phyloP scores from a whole-genome alignment of 2,329 filamentous ascomycete species.

The Elsinoe batatas region DNA sequence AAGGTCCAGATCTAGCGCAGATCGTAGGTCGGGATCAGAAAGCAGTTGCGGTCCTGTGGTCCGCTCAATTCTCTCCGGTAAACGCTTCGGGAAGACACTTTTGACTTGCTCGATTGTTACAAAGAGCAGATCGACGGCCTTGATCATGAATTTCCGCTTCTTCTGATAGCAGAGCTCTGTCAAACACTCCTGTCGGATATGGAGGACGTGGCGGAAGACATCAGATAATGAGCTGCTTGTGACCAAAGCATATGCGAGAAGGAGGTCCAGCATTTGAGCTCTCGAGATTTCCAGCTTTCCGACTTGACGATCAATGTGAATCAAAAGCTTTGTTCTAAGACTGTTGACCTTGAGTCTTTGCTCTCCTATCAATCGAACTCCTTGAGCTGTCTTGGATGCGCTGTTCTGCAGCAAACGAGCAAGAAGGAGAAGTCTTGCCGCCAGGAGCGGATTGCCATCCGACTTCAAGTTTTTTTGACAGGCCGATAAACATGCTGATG shows the following conservation, averaged over 20 bases:
- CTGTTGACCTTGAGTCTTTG: slow-evolving; percentile 54
- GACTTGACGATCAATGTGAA: slow-evolving; percentile 50
- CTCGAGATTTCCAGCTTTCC: slow-evolving; percentile 28
- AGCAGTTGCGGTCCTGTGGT: slow-evolving; percentile 64
- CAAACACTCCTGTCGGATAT: slow-evolving; percentile 61
- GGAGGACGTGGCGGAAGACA: slow-evolving; percentile 67
- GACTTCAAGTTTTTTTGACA: slow-evolving; percentile 45
- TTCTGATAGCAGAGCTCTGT: slow-evolving; percentile 47
- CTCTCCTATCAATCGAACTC: slow-evolving; percentile 48
- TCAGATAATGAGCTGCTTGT: slow-evolving; percentile 73
- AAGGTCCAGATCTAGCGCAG: slow-evolving; percentile 60
- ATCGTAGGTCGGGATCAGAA: slow-evolving; percentile 56
- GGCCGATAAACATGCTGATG: slow-evolving; percentile 46
- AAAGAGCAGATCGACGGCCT: slow-evolving; percentile 62
- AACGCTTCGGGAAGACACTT: slow-evolving; percentile 59
- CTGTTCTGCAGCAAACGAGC: slow-evolving; percentile 66
- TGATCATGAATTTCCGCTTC: slow-evolving; percentile 46
- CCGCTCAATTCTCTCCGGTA: slow-evolving; percentile 58
- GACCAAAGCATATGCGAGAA: slow-evolving; percentile 73
- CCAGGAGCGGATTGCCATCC: slow-evolving; percentile 42
- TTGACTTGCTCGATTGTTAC: slow-evolving; percentile 70
- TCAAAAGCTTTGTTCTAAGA: slow-evolving; percentile 55
- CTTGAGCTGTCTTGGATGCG: slow-evolving; percentile 45
- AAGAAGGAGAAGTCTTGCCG: slow-evolving; percentile 60
- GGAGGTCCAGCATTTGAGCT: slow-evolving; percentile 53